phyloP scores from a whole-genome alignment of 495 filamentous ascomycete genomes.

The Aspergillus haitiensis region DNA sequence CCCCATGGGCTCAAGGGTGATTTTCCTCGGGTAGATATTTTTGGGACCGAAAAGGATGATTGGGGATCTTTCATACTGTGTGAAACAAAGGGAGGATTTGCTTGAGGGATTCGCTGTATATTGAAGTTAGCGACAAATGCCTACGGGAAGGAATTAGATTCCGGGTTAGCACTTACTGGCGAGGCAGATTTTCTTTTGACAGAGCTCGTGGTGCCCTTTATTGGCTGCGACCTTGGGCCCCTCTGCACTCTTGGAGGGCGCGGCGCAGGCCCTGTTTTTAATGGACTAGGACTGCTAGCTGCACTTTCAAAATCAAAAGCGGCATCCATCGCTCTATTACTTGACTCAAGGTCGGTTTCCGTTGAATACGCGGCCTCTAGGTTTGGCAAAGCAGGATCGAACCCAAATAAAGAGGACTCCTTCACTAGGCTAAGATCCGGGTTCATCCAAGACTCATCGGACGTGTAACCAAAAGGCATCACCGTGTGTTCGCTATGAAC shows the following conservation, averaged over 20 bases:
- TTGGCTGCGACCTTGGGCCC: slow-evolving; percentile 26
- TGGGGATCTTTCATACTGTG: slow-evolving; percentile 44
- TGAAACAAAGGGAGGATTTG: slow-evolving; percentile 35
- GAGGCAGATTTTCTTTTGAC: slow-evolving; percentile 27
- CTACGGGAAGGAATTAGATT: neutral
- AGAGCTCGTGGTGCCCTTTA: slow-evolving; percentile 31
- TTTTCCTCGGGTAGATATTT: slow-evolving; percentile 43
- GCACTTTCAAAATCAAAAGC: slow-evolving; percentile 72
- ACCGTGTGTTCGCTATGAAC: slow-evolving; percentile 43
- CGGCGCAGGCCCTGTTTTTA: slow-evolving; percentile 38
- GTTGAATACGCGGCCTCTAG: slow-evolving; percentile 34
- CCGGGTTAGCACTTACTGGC: slow-evolving; percentile 30
- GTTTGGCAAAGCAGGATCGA: slow-evolving; percentile 39
- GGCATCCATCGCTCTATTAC: slow-evolving; percentile 62
- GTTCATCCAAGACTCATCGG: slow-evolving; percentile 44
- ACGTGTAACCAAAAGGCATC: slow-evolving; percentile 35
- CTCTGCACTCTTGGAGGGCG: slow-evolving; percentile 27
- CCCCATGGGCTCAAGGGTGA: slow-evolving; percentile 51
- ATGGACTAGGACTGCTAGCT: slow-evolving; percentile 61
- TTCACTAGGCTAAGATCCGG: slow-evolving; percentile 42
- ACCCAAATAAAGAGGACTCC: slow-evolving; percentile 42
- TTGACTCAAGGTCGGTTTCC: slow-evolving; percentile 52
- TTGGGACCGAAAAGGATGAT: slow-evolving; percentile 48
- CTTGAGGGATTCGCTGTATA: slow-evolving; percentile 24
- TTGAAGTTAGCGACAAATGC: slow-evolving; percentile 6